Evolutionary conservation across 352 stramenopile genomes (phyloP).

Genomic region (Globisporangium ultimum): DNA sequence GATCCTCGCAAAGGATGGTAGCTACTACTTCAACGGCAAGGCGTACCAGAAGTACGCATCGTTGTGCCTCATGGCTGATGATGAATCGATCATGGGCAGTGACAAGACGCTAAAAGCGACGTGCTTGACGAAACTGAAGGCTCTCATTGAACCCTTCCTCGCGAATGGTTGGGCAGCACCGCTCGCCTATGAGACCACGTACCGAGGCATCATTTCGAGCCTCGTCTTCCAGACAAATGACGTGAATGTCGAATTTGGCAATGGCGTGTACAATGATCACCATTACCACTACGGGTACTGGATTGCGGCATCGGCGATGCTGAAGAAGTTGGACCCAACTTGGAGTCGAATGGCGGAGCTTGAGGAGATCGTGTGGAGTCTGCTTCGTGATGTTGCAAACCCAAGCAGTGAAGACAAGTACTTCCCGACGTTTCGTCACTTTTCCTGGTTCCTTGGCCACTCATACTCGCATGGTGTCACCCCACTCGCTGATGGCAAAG

Average conservation of each 20-base stretch:
- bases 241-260: conserved; percentile 69
- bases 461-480: conserved; percentile 72
- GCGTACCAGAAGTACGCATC: conserved; percentile 79
- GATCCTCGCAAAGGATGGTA: conserved; percentile 32
- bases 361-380: conserved; percentile 54
- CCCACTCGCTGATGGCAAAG: conserved; percentile 58
- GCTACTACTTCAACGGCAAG: conserved; percentile 82
- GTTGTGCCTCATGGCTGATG: conserved; percentile 64
- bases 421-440: conserved; percentile 71
- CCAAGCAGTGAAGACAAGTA: conserved; percentile 41
- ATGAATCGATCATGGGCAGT: conserved; percentile 35
- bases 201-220: conserved; percentile 50
- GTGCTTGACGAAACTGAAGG: conserved; percentile 59
- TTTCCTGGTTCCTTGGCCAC: conserved; percentile 75
- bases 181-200: conserved; percentile 67
- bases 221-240: conserved; percentile 43
- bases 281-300: conserved; percentile 85
- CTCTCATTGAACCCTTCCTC: conserved; percentile 51
- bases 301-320: conserved; percentile 56
- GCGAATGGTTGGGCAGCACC: conserved; percentile 45
- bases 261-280: conserved; percentile 81
- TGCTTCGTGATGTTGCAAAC: conserved; percentile 75
- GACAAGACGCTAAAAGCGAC: conserved; percentile 42
- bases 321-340: conserved; percentile 56
- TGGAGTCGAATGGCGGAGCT: conserved; percentile 52